These are phyloP conservation scores for Pelargonium cotyledonis DNA, from an alignment of 441 rosid genomes.

Conservation along the genomic window DNA sequence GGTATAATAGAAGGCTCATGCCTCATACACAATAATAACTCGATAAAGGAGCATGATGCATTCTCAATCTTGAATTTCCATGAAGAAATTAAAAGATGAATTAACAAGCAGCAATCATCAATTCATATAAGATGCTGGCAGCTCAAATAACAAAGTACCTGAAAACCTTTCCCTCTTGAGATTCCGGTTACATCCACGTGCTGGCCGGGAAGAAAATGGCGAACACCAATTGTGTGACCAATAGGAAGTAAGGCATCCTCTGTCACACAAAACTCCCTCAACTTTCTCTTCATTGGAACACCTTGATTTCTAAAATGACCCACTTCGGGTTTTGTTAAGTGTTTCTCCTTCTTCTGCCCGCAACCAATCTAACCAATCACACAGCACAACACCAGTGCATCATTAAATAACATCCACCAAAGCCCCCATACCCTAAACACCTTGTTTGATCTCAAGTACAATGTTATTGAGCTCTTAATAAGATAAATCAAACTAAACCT, in stretches of 20 bases:
- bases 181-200: constrained; percentile 81
- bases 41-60: background rate
- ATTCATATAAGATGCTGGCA: background rate
- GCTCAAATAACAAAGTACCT: constrained; percentile 36
- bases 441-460: too few species aligned
- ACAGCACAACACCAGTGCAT: constrained; percentile 26
- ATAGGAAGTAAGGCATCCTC: constrained; percentile 93
- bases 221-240: constrained; percentile 68
- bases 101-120: background rate
- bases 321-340: constrained; percentile 82
- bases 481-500: too few species aligned
- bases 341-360: constrained; percentile 92
- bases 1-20: background rate
- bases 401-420: background rate
- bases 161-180: constrained; percentile 90
- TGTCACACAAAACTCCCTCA: constrained; percentile 86
- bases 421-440: background rate
- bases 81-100: background rate
- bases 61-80: too few species aligned
- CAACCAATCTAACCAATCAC: constrained; percentile 79
- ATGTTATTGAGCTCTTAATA: too few species aligned
- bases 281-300: constrained; percentile 83
- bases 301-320: constrained; percentile 98
- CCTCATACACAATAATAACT: background rate
- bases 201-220: constrained; percentile 94